phyloP scores from a whole-genome alignment of 2,329 filamentous ascomycete genomes.

The Colletotrichum cereale region DNA sequence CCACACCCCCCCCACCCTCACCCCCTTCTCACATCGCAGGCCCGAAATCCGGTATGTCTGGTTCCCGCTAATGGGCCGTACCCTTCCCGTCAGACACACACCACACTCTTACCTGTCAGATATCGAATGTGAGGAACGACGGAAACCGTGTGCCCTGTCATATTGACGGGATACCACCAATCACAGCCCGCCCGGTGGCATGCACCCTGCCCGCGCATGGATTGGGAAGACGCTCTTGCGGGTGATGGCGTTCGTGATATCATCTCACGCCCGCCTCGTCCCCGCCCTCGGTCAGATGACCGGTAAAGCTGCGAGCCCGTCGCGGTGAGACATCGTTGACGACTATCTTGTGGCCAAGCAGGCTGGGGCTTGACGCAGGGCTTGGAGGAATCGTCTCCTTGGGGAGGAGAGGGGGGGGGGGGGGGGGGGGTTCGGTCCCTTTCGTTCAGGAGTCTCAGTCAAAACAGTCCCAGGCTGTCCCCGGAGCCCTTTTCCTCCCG shows the following conservation, averaged over 20 bases:
- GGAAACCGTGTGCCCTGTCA: slow-evolving; percentile 26
- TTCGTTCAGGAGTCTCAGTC: slow-evolving; percentile 17
- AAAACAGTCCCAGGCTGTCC: not conserved
- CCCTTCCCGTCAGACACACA: slow-evolving; percentile 15
- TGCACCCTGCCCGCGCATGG: slow-evolving; percentile 30
- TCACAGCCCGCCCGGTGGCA: slow-evolving; percentile 32
- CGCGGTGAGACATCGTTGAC: slow-evolving; percentile 29
- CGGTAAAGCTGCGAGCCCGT: not conserved
- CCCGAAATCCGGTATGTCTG: slow-evolving; percentile 15
- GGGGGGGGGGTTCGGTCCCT: too few species aligned
- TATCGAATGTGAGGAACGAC: slow-evolving; percentile 31
- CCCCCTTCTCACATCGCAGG: not conserved
- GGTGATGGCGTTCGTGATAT: slow-evolving; percentile 38
- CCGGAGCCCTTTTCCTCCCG: not conserved
- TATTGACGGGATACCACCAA: slow-evolving; percentile 23
- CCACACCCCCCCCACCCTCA: not conserved
- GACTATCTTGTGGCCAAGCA: not conserved
- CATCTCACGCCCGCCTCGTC: slow-evolving; percentile 38
- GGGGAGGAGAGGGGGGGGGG: too few species aligned
- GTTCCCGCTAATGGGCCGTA: slow-evolving; percentile 25
- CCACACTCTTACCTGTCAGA: slow-evolving; percentile 21
- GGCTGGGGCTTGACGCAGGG: not conserved
- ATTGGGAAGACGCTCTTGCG: not conserved
- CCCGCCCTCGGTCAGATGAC: slow-evolving; percentile 29
- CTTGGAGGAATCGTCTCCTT: slow-evolving; percentile 3